Evolutionary conservation across 139 green algal species (phyloP), one percentile per base, ranked within the genome.

Genomic region (Raphidocelis subcapitata): DNA sequence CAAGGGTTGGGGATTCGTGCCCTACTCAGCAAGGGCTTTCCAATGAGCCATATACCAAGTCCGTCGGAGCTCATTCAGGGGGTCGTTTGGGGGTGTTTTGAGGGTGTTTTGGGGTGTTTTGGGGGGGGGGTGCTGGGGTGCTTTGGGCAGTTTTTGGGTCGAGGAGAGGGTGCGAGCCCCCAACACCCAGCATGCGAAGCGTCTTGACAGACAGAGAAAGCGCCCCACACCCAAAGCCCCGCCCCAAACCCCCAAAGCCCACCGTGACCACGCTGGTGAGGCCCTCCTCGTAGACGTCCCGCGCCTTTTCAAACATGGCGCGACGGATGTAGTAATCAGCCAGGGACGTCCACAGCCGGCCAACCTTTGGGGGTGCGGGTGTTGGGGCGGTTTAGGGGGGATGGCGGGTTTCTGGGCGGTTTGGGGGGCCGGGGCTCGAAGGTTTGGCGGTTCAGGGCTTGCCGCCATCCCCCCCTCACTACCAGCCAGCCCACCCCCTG

Each of bases 261-360:
- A 90, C 93, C 18, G 94, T 97, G 32, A 85, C 71, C 3, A 97
- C 94, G 20, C 76, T 88, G 37, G 72, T 86, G 31, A 99, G 73
- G 15, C 89, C 96, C 84, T 99, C 96, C 81, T 98, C 94, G 72
- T 98, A 99, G 55, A 99, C 84, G 72, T 99, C 96, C 4, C 96
- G 80, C n/a, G 96, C 96, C 35, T 89, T 88, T 83, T 99, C 96
- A 83, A 98, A 98, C 69, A 97, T 83, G 57, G 86, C 91, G 56
- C 85, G 82, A 23, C 96, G 85, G 81, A 98, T 99, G 89, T 97
- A 97, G 85, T 94, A 99, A 83, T 99, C 96, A 24, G 96, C 95
- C 21, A 99, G 81, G 0, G 89, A 87, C 4, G 92, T 93, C 95
- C 95, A 99, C 73, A 99, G 85, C 46, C 92, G 89, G 0, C 96